Percentiles rank a stretch among this genome's conserved stretches.
Conservation (phyloP, 73 alveolate species). For the Paraurostyla sp. region DNA sequence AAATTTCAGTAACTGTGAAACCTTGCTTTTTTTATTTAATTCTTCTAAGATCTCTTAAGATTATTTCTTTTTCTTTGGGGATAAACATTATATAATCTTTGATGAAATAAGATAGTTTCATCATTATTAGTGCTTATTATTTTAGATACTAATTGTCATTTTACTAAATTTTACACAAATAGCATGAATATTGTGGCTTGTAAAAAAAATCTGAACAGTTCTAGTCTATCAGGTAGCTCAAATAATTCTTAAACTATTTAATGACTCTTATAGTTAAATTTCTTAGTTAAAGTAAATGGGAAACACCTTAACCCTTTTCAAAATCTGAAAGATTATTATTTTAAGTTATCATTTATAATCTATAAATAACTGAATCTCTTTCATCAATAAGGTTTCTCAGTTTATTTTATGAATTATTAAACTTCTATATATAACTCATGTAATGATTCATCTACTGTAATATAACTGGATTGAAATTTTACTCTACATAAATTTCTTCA, state of each 20-base stretch:
- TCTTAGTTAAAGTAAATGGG: neutral
- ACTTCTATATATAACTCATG: neutral
- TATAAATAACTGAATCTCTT: constrained; percentile 20
- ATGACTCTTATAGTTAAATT: neutral
- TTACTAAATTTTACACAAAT: neutral
- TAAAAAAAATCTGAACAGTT: neutral
- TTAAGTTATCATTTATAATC: neutral
- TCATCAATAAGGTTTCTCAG: constrained; percentile 14
- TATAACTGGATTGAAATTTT: neutral
- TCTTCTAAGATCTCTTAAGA: neutral
- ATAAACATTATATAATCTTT: neutral
- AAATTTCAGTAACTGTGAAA: neutral
- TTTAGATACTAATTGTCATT: neutral
- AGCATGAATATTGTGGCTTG: neutral
- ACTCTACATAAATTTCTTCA: neutral
- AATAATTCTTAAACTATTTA: neutral
- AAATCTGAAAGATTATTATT: neutral
- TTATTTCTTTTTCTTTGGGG: neutral
- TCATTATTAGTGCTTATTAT: neutral
- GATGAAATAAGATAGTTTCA: constrained; percentile 4
- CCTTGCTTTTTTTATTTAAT: neutral
- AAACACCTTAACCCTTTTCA: neutral
- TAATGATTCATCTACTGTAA: neutral
- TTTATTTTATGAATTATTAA: neutral
- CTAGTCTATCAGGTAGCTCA: neutral